Conservation (phyloP, 495 filamentous ascomycete genomes). For the Extremus antarcticus region DNA sequence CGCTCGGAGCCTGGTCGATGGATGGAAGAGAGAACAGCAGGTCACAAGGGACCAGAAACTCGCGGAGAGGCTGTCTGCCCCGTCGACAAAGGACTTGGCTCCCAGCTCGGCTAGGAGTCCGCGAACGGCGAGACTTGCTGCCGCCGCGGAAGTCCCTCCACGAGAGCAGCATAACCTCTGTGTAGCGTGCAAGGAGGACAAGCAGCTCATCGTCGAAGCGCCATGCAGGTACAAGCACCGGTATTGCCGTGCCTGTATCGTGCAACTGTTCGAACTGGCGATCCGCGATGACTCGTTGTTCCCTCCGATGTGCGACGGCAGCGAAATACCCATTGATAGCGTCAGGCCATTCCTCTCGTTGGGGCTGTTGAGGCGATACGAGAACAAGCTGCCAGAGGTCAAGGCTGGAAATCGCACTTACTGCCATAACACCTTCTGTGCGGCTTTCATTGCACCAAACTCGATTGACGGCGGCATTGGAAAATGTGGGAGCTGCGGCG, state of each 20-base stretch:
- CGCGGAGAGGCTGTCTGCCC: background rate
- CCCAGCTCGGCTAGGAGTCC: background rate
- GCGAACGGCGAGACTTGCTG: background rate
- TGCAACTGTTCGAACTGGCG: conserved; percentile 4
- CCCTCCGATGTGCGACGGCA: conserved; percentile 12
- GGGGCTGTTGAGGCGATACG: conserved; percentile 1
- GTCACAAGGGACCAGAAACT: background rate
- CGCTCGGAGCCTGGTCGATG: background rate
- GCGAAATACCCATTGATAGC: background rate
- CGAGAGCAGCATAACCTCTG: background rate
- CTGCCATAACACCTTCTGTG: conserved; percentile 12
- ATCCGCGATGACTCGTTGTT: conserved; percentile 15
- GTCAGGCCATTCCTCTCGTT: conserved; percentile 7
- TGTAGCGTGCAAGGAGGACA: conserved; percentile 3
- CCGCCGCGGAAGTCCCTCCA: background rate
- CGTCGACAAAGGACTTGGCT: too few relatives aligned
- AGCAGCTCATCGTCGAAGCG: conserved; percentile 1
- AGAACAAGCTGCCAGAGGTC: conserved; percentile 6
- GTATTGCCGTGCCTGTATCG: conserved; percentile 10
- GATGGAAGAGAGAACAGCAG: background rate
- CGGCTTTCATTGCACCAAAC: conserved; percentile 3
- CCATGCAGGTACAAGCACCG: conserved; percentile 5
- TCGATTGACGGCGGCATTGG: conserved; percentile 3
- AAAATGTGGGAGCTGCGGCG: too few relatives aligned
- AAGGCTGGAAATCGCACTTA: conserved; percentile 7